Evolutionary conservation across 805 yeast species (phyloP), one percentile per base, ranked within the genome.

Genomic region (Candida maris): DNA sequence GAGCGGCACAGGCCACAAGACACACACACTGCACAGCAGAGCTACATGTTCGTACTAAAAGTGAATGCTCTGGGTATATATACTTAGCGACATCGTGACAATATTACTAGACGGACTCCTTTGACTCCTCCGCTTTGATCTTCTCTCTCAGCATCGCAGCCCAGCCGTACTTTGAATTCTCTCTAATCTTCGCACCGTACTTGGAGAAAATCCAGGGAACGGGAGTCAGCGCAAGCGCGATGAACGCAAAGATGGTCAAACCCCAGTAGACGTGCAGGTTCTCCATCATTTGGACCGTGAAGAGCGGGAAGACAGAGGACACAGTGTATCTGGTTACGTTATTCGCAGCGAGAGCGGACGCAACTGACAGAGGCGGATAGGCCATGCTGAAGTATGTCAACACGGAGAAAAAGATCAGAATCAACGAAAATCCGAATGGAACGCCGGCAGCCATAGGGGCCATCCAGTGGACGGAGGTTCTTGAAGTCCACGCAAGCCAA

Each of bases 281-380:
- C 14, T 71, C 57, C 64, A 82, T 81, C 95, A 88, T 85, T 62
- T 87, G 96, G 15, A 79, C 74, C 1, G 88, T 84, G 63, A 88
- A 87, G 41, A 88, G 67, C 38, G 96, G 96, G 70, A 88, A 81
- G 15, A 79, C 85, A 5, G 86, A 78, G 7, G 94, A 86, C 43
- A 83, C 57, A 21, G 81, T 48, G 55, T 85, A 86, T 63, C 96
- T 75, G 39, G 81, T 60, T 52, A 88, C 67, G 57, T 85, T 85
- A 62, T 87, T 88, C 10, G 95, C 96, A 23, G 95, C 95, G 43
- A 86, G 60, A 3, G 94, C 91, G n/a, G 91, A 80, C 0, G 96
- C 95, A 16, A 86, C 82, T 22, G 73, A 71, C 22, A 78, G 60
- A 31, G 91, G 87, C 19, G 93, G 91, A 58, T 78, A 85, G 4